Percentiles rank a stretch among this genome's conserved stretches.
Evolutionary conservation across 352 stramenopile genomes (phyloP).

Genomic region (Globisporangium emineosum): DNA sequence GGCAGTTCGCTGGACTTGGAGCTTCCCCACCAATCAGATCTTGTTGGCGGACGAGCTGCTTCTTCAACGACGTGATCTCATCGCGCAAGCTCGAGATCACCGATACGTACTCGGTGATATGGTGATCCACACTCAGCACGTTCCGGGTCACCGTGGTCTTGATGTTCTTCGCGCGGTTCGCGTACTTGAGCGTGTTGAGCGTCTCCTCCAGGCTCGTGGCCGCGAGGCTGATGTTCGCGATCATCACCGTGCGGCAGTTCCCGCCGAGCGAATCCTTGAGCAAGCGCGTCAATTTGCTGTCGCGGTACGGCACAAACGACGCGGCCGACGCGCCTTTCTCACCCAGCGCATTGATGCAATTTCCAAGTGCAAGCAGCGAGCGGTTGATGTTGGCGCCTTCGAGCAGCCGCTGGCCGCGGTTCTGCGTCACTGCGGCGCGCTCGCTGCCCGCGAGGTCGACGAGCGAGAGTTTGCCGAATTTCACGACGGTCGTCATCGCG

Average conservation of each 20-base stretch:
- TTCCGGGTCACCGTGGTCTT: slow-evolving; percentile 89
- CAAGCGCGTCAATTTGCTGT: slow-evolving; percentile 86
- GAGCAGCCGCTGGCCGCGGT: slow-evolving; percentile 75
- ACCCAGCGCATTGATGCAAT: slow-evolving; percentile 92
- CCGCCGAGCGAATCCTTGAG: slow-evolving; percentile 90
- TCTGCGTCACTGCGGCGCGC: slow-evolving; percentile 87
- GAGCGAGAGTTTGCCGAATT: slow-evolving; percentile 88
- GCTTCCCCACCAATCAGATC: slow-evolving; percentile 10
- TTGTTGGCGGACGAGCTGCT: slow-evolving; percentile 38
- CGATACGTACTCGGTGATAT: slow-evolving; percentile 83
- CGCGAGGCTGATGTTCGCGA: slow-evolving; percentile 87
- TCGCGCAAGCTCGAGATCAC: slow-evolving; percentile 83
- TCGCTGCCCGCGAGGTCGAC: slow-evolving; percentile 92
- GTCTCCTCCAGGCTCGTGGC: slow-evolving; percentile 88
- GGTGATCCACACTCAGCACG: slow-evolving; percentile 84
- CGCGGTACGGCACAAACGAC: slow-evolving; percentile 88
- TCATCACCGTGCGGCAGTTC: slow-evolving; percentile 94
- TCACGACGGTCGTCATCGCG: slow-evolving; percentile 37
- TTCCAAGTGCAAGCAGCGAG: slow-evolving; percentile 86
- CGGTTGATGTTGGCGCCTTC: slow-evolving; percentile 94
- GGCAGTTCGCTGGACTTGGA: not conserved
- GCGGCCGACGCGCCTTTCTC: slow-evolving; percentile 49
- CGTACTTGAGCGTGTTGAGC: slow-evolving; percentile 93
- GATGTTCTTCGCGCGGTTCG: slow-evolving; percentile 92
- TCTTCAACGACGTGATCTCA: slow-evolving; percentile 85